phyloP scores from a whole-genome alignment of 225 moss, liverwort and hornwort genomes.

The Sphagnum tenellum region DNA sequence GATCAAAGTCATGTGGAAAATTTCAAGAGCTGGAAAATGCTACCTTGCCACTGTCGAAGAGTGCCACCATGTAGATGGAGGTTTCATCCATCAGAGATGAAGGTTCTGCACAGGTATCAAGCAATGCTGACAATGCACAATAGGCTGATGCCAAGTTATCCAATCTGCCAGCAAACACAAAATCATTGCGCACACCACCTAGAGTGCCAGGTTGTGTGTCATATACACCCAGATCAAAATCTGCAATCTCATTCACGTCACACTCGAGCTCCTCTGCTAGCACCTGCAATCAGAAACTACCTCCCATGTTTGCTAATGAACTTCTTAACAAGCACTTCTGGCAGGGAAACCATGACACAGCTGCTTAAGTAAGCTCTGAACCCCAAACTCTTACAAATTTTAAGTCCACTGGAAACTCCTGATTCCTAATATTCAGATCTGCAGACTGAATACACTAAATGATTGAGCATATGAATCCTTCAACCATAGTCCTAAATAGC shows the following conservation, averaged over 20 bases:
- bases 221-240: constrained; percentile 76
- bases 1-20: too few relatives aligned
- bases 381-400: too few relatives aligned
- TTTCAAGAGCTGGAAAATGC: too few relatives aligned
- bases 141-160: constrained; percentile 71
- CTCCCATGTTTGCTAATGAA: too few relatives aligned
- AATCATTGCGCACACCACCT: constrained; percentile 77
- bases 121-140: constrained; percentile 69
- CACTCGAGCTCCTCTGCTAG: constrained; percentile 75
- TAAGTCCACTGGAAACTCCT: too few relatives aligned
- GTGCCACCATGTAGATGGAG: constrained; percentile 65
- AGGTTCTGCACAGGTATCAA: constrained; percentile 57
- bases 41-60: constrained; percentile 83
- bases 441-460: too few relatives aligned
- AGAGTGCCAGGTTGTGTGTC: constrained; percentile 73
- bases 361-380: too few relatives aligned
- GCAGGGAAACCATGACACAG: too few relatives aligned
- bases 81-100: constrained; percentile 55
- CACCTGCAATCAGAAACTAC: constrained; percentile 23
- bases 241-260: constrained; percentile 67
- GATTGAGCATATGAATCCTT: too few relatives aligned
- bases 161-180: constrained; percentile 70
- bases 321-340: too few relatives aligned
- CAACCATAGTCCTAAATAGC: too few relatives aligned
- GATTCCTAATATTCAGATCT: too few relatives aligned